Conservation (phyloP, 1,284 basidiomycete genomes). For the Volvariella volvacea region DNA sequence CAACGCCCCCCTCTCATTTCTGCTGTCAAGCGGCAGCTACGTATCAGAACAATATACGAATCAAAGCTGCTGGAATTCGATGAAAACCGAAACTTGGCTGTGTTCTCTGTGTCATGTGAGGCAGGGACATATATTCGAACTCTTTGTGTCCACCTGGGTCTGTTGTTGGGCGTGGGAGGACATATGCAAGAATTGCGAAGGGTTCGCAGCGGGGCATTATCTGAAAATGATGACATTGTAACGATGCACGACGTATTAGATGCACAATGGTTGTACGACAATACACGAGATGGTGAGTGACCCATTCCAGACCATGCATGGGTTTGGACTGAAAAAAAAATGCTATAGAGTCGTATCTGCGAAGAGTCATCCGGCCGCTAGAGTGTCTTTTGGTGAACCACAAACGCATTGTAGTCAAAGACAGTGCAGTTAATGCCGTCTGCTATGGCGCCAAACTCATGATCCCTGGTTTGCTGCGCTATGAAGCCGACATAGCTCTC, state of each 20-base stretch:
- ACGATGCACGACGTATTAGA: conserved; percentile 99
- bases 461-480: conserved; percentile 97
- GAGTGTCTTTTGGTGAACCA: conserved; percentile 94
- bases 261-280: conserved; percentile 98
- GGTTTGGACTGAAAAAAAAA: no score
- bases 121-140: conserved; percentile 99
- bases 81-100: conserved; percentile 93
- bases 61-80: conserved; percentile 97
- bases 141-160: conserved; percentile 94
- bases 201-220: conserved; percentile 93
- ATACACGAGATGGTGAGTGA: conserved; percentile 87
- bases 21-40: conserved; percentile 97
- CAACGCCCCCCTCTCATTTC: conserved; percentile 99
- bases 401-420: conserved; percentile 99
- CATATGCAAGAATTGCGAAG: conserved; percentile 99
- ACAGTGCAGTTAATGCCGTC: conserved; percentile 98
- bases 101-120: conserved; percentile 99
- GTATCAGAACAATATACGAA: conserved; percentile 97
- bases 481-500: conserved; percentile 93
- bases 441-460: conserved; percentile 99
- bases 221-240: conserved; percentile 97
- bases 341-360: conserved; percentile 84
- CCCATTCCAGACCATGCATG: no score
- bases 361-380: conserved; percentile 90
- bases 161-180: conserved; percentile 93